phyloP scores from a whole-genome alignment of 257 asterid genomes.

The Solanum pinnatisectum region DNA sequence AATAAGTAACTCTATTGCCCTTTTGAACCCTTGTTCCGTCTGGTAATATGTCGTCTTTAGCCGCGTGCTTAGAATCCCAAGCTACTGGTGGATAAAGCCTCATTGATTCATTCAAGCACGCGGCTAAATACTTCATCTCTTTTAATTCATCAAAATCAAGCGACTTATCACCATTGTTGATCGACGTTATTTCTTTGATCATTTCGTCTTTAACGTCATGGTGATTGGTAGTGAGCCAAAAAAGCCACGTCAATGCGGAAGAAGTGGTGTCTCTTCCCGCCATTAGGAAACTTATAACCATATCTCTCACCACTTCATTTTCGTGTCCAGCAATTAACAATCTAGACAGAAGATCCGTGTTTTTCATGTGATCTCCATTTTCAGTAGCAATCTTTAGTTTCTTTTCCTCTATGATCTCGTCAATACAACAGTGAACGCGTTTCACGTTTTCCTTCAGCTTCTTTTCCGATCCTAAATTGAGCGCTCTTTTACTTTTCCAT shows the following conservation, averaged over 20 bases:
- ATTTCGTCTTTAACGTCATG: neutral
- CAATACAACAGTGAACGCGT: conserved; percentile 16
- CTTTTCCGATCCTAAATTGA: conserved; percentile 49
- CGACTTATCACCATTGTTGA: neutral
- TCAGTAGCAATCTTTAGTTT: neutral
- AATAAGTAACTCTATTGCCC: neutral
- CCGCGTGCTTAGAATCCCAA: conserved; percentile 36
- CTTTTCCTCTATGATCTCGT: neutral
- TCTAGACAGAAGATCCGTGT: neutral
- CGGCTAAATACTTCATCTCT: conserved; percentile 36
- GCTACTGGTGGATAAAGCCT: conserved; percentile 91
- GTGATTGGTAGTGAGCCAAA: neutral
- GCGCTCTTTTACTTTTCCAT: conserved; percentile 46
- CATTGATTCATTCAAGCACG: conserved; percentile 66
- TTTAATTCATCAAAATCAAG: conserved; percentile 10
- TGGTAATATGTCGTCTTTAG: conserved; percentile 47
- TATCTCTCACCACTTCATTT: conserved; percentile 5
- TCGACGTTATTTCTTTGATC: neutral
- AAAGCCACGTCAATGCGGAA: neutral
- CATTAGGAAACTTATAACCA: conserved; percentile 14
- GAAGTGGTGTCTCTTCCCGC: neutral
- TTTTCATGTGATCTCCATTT: neutral
- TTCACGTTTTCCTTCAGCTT: conserved; percentile 32
- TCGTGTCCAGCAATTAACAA: neutral
- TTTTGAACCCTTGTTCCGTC: conserved; percentile 45